Evolutionary conservation across 2,329 filamentous ascomycete species (phyloP).

Genomic region (Ophiostoma ulmi): DNA sequence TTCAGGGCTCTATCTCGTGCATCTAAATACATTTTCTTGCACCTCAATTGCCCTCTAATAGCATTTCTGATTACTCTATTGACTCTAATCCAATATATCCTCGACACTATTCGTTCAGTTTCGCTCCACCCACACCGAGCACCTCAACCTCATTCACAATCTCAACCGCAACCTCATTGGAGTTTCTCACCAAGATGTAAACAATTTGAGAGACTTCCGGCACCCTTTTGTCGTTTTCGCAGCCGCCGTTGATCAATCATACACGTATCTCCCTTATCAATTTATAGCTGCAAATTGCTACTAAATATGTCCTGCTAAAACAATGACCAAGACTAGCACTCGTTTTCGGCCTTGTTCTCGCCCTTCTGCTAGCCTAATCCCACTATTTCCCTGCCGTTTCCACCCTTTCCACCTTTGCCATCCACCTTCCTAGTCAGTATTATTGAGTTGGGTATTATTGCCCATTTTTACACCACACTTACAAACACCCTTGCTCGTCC

Average conservation of each 20-base stretch:
- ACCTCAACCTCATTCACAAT: neutral
- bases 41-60: neutral
- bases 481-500: slow-evolving; percentile 12
- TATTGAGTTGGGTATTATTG: slow-evolving; percentile 8
- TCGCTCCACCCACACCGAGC: slow-evolving; percentile 9
- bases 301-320: neutral
- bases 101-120: neutral
- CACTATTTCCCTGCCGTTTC: neutral
- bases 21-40: neutral
- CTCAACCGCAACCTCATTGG: neutral
- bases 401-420: neutral
- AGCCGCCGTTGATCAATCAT: neutral
- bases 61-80: neutral
- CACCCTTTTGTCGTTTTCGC: neutral
- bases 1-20: neutral
- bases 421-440: slow-evolving; percentile 3
- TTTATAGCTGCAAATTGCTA: neutral
- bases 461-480: slow-evolving; percentile 14
- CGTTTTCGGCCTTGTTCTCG: neutral
- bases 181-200: neutral
- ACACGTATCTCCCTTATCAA: neutral
- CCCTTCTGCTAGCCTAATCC: neutral
- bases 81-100: neutral
- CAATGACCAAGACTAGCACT: neutral
- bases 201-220: neutral